These are phyloP conservation scores for Aphanoascus verrucosus DNA, from an alignment of 2,329 filamentous ascomycete genomes.

Conservation along the genomic window DNA sequence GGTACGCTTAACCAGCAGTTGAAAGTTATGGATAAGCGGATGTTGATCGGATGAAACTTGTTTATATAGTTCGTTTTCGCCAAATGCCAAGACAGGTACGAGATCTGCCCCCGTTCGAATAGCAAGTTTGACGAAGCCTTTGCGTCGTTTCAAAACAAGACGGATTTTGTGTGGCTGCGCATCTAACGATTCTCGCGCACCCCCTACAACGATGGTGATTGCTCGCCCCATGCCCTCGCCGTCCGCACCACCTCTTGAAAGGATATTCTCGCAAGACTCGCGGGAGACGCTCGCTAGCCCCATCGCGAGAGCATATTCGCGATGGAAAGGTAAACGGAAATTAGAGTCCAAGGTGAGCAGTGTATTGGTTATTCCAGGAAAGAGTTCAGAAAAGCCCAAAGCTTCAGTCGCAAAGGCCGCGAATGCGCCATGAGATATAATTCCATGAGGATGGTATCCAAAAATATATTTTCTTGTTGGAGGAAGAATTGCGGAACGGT, in stretches of 20 bases:
- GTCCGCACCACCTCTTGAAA: conserved; percentile 67
- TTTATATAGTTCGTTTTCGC: conserved; percentile 93
- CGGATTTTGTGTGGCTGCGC: conserved; percentile 67
- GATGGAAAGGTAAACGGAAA: conserved; percentile 85
- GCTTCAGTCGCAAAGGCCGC: conserved; percentile 84
- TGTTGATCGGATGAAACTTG: conserved; percentile 69
- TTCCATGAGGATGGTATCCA: conserved; percentile 93
- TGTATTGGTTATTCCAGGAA: conserved; percentile 90
- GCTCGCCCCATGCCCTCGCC: conserved; percentile 82
- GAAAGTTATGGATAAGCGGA: conserved; percentile 66
- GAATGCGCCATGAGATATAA: conserved; percentile 94
- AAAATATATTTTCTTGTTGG: conserved; percentile 88
- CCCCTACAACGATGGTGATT: conserved; percentile 90
- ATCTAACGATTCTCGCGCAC: conserved; percentile 83
- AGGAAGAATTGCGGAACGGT: conserved; percentile 70
- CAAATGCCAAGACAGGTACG: conserved; percentile 83
- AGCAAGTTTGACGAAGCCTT: conserved; percentile 89
- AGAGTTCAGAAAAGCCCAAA: conserved; percentile 73
- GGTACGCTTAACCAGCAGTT: conserved; percentile 72
- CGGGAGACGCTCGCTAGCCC: conserved; percentile 82
- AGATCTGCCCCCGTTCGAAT: conserved; percentile 86
- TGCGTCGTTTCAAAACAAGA: conserved; percentile 70
- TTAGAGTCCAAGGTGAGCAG: conserved; percentile 90
- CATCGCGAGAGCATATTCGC: conserved; percentile 85
- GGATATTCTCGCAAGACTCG: conserved; percentile 79